Conservation (phyloP, 495 filamentous ascomycete species). For the Massariosphaeria phaeospora region DNA sequence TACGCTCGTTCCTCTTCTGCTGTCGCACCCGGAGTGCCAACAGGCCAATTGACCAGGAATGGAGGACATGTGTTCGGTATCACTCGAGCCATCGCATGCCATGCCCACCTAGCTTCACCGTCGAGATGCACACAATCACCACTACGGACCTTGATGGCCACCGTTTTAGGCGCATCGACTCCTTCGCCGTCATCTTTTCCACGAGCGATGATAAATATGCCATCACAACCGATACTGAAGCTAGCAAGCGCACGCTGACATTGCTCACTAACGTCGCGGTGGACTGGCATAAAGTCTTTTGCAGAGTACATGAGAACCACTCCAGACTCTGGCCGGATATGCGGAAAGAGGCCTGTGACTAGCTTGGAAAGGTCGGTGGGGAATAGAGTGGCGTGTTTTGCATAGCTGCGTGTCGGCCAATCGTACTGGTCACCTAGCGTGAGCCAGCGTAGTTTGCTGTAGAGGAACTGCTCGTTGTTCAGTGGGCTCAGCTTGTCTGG, state of each 20-base stretch:
- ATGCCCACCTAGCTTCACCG: conserved; percentile 31
- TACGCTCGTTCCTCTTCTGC: conserved; percentile 10
- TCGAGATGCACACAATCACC: conserved; percentile 27
- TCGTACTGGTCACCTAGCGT: conserved; percentile 31
- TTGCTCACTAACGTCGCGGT: conserved; percentile 31
- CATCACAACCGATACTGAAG: conserved; percentile 31
- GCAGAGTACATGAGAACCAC: conserved; percentile 26
- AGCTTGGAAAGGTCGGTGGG: conserved; percentile 20
- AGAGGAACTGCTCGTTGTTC: conserved; percentile 29
- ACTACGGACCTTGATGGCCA: conserved; percentile 25
- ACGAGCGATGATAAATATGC: conserved; percentile 26
- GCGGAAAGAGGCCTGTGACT: conserved; percentile 25
- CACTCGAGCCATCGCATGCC: conserved; percentile 29
- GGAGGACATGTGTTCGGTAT: conserved; percentile 26
- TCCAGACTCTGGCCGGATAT: conserved; percentile 26
- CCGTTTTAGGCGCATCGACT: conserved; percentile 18
- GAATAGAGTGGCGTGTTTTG: conserved; percentile 25
- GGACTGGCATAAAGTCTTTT: conserved; percentile 32
- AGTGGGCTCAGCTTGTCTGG: conserved; percentile 19
- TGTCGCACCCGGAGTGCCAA: conserved; percentile 20
- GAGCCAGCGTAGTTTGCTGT: conserved; percentile 31
- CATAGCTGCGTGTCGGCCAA: conserved; percentile 29
- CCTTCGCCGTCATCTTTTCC: conserved; percentile 23
- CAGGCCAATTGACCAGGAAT: conserved; percentile 20
- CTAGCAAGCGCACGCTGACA: conserved; percentile 28